Conservation (phyloP, 192 early-diverging fungal genomes). For the Gaertneriomyces sp. region DNA sequence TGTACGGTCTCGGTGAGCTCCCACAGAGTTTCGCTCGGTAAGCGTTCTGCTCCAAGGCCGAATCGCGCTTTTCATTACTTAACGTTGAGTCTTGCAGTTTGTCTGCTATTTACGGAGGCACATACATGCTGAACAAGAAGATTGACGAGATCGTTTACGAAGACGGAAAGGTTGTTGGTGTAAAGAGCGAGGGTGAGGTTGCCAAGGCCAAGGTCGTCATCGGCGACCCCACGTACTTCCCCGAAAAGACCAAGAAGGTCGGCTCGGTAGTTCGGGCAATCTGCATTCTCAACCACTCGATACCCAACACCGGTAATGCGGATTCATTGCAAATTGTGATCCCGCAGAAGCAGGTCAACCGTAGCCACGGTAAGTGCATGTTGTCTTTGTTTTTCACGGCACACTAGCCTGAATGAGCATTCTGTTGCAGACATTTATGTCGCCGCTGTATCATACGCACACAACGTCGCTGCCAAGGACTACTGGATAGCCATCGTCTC, state of each 20-base stretch:
- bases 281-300: slow-evolving; percentile 87
- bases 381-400: not conserved
- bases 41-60: not conserved
- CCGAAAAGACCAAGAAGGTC: slow-evolving; percentile 71
- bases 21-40: slow-evolving; percentile 94
- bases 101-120: slow-evolving; percentile 97
- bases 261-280: slow-evolving; percentile 93
- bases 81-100: slow-evolving; percentile 53
- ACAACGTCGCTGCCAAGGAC: slow-evolving; percentile 88
- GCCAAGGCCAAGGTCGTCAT: slow-evolving; percentile 86
- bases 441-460: slow-evolving; percentile 79
- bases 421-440: slow-evolving; percentile 81
- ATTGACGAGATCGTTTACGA: slow-evolving; percentile 88
- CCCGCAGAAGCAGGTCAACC: slow-evolving; percentile 93
- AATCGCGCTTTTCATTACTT: slow-evolving; percentile 2
- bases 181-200: slow-evolving; percentile 80
- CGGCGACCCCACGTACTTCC: slow-evolving; percentile 94
- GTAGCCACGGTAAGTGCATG: slow-evolving; percentile 64
- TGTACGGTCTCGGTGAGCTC: slow-evolving; percentile 95
- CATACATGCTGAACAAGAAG: slow-evolving; percentile 95
- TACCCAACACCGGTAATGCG: slow-evolving; percentile 80
- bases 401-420: slow-evolving; percentile 1
- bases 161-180: slow-evolving; percentile 81
- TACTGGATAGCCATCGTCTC: slow-evolving; percentile 95
- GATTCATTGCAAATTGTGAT: slow-evolving; percentile 96